Evolutionary conservation across 192 early-diverging fungal species (phyloP).

Genomic region (Coemansia sp.): DNA sequence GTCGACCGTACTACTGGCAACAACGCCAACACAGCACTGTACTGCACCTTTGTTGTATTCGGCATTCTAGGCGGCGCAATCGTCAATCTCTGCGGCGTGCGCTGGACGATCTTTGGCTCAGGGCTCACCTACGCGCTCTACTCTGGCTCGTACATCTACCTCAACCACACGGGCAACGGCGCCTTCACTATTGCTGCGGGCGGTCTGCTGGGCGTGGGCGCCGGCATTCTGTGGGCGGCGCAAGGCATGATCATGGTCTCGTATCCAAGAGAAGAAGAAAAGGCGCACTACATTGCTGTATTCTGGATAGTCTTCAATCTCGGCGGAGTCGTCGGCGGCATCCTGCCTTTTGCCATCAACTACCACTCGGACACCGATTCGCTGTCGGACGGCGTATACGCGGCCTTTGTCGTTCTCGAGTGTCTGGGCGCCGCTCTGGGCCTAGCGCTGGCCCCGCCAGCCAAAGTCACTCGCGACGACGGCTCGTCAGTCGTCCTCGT

Average conservation of each 20-base stretch:
- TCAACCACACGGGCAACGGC: conserved; percentile 59
- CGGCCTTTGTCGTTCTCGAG: conserved; percentile 76
- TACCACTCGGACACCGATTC: conserved; percentile 53
- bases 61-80: conserved; percentile 72
- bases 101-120: conserved; percentile 63
- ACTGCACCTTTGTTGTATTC: conserved; percentile 74
- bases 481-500: conserved; percentile 65
- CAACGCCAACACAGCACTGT: conserved; percentile 74
- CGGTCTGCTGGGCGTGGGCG: conserved; percentile 76
- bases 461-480: conserved; percentile 67
- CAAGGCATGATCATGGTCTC: conserved; percentile 82
- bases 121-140: conserved; percentile 74
- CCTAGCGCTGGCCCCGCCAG: conserved; percentile 61
- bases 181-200: conserved; percentile 71
- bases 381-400: conserved; percentile 70
- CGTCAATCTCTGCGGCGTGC: conserved; percentile 74
- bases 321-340: conserved; percentile 76
- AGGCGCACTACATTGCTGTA: conserved; percentile 76
- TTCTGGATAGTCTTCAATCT: conserved; percentile 88
- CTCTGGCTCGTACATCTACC: conserved; percentile 67
- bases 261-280: conserved; percentile 76
- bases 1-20: conserved; percentile 60
- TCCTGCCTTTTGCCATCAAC: conserved; percentile 69
- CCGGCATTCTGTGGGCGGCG: conserved; percentile 75
- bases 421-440: conserved; percentile 62